Evolutionary conservation across 257 asterid genomes (phyloP).

Genomic region (Osmanthus fragrans): DNA sequence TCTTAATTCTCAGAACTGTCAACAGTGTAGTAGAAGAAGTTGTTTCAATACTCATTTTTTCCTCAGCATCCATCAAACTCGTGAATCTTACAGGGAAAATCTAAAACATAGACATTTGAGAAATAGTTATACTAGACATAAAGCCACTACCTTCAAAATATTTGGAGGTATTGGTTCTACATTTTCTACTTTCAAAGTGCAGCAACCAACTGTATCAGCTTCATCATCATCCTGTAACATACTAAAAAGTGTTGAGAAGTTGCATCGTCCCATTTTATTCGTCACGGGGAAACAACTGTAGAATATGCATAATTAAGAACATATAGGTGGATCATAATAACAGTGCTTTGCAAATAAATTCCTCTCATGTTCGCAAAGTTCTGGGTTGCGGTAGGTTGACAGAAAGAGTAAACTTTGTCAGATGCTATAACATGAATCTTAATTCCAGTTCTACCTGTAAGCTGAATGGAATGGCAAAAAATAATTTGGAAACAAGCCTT

Average conservation of each 20-base stretch:
- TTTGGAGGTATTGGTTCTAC: constrained; percentile 94
- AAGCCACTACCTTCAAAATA: constrained; percentile 66
- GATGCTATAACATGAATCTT: neutral
- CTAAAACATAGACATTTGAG: neutral
- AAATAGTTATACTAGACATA: constrained; percentile 10
- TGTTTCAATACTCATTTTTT: constrained; percentile 3
- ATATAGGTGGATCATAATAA: neutral
- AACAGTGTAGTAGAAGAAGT: constrained; percentile 5
- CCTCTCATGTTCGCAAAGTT: neutral
- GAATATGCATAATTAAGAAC: neutral
- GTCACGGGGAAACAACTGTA: neutral
- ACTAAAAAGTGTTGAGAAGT: constrained; percentile 15
- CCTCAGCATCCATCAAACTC: constrained; percentile 19
- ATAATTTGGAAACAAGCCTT: neutral
- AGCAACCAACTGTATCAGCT: constrained; percentile 99
- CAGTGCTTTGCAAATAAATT: neutral
- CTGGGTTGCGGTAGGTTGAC: neutral
- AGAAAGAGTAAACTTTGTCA: neutral
- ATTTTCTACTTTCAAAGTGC: constrained; percentile 95
- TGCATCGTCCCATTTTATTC: neutral
- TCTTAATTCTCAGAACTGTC: neutral
- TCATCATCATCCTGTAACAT: constrained; percentile 88
- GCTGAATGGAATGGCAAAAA: neutral
- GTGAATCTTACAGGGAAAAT: constrained; percentile 21
- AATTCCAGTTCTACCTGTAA: neutral